These are phyloP conservation scores for Saturnispora galanensis DNA, from an alignment of 805 yeast genomes.

Conservation along the genomic window DNA sequence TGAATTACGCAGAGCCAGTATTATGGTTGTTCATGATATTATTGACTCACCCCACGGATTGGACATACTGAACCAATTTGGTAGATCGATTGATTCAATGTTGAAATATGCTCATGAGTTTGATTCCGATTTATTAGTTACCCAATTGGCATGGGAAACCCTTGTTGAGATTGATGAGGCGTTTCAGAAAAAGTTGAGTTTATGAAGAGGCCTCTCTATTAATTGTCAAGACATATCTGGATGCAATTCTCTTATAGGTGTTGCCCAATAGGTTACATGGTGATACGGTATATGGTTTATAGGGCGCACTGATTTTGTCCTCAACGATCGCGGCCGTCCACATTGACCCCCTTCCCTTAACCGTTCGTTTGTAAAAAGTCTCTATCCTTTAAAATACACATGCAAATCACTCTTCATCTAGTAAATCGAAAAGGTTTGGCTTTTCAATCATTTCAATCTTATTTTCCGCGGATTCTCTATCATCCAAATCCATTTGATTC, in stretches of 20 bases:
- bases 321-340: too few relatives aligned
- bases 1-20: constrained; percentile 60
- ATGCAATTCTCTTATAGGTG: too few relatives aligned
- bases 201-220: neutral
- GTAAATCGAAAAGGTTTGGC: constrained; percentile 20
- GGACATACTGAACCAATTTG: constrained; percentile 41
- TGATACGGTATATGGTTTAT: too few relatives aligned
- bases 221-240: neutral
- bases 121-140: constrained; percentile 47
- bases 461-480: constrained; percentile 10
- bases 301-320: too few relatives aligned
- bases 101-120: constrained; percentile 37
- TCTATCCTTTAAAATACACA: too few relatives aligned
- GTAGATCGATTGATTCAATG: constrained; percentile 30
- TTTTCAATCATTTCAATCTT: constrained; percentile 5
- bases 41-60: constrained; percentile 34
- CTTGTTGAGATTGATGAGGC: constrained; percentile 23
- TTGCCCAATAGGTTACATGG: too few relatives aligned
- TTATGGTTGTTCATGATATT: constrained; percentile 57
- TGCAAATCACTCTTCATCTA: constrained; percentile 17
- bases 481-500: constrained; percentile 9
- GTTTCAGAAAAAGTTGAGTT: constrained; percentile 12
- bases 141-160: constrained; percentile 45
- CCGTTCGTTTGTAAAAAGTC: too few relatives aligned
- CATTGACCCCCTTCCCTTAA: too few relatives aligned